Evolutionary conservation across 371 early-diverging fungal species (phyloP).

Genomic region (Synchytrium microbalum): DNA sequence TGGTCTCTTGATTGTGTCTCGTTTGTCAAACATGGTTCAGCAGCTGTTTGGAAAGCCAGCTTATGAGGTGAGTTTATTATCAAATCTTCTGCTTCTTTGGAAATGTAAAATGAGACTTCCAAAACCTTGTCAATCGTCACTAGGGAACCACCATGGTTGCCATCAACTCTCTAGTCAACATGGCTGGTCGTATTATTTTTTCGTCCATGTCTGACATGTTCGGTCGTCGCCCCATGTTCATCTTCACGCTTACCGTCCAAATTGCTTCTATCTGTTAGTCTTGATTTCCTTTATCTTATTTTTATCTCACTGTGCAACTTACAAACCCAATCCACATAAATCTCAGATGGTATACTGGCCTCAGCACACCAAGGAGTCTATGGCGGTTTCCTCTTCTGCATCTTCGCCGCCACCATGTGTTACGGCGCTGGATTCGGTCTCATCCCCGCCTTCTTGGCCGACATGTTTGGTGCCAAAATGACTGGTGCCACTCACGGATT

Average conservation of each 20-base stretch:
- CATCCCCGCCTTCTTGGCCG: constrained; percentile 60
- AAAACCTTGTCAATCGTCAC: no score
- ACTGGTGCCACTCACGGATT: constrained; percentile 47
- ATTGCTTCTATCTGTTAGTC: constrained; percentile 22
- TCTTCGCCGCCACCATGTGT: constrained; percentile 32
- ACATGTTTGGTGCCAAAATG: constrained; percentile 59
- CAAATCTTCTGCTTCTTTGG: no score
- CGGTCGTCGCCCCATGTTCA: constrained; percentile 5
- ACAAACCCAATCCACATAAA: no score
- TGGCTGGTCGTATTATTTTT: constrained; percentile 3
- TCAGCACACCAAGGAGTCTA: background rate
- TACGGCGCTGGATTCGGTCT: constrained; percentile 40
- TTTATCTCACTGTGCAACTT: no score
- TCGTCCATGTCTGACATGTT: constrained; percentile 8
- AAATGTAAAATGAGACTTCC: no score
- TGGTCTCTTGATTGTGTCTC: background rate
- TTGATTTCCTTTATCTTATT: constrained; percentile 43
- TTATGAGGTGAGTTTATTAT: constrained; percentile 46
- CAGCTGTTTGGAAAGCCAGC: constrained; percentile 19
- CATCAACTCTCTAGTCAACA: constrained; percentile 5
- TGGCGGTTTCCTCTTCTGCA: constrained; percentile 31
- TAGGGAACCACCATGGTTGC: constrained; percentile 8
- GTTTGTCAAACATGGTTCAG: background rate
- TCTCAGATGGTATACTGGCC: background rate
- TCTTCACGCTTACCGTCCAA: constrained; percentile 5